Evolutionary conservation across 2,329 filamentous ascomycete genomes (phyloP), one percentile per base, ranked within the genome.

Genomic region (Epichloe uncinata): DNA sequence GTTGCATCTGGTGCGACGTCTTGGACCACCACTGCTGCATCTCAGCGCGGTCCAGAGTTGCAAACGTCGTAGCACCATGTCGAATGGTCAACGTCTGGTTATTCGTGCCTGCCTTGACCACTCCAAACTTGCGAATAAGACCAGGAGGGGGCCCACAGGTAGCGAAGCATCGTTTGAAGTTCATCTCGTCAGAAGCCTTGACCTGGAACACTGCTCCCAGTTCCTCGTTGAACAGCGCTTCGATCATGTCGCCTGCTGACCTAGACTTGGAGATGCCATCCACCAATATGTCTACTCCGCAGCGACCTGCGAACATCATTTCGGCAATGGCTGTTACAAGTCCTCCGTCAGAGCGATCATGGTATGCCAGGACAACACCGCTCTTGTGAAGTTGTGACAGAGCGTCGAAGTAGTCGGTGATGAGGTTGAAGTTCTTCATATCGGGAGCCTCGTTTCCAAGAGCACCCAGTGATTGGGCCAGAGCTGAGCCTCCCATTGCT

Each of bases 281-380:
- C 51, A 96, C 73, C 74, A 87, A 85, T 52, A 97, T 74, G 57
- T 94, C 86, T 33, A 88, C 77, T 53, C 91, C 93, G 60, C 87
- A 94, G 50, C 90, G 85, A 30, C 93, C 93, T 34, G 93, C 91
- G 64, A 97, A 97, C 81, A 95, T 94, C 93, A 97, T 97, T 69
- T 98, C 93, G 3, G 83, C 87, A 35, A 97, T 70, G 5, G 91
- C 90, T 1, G 91, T 93, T 63, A 97, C 79, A 9, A 97, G 73
- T 60, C 93, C 93, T 65, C 91, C 93, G 64, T 97, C 91, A 0
- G 89, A 96, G 44, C 86, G 79, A 67, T 97, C 93, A 65, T 97
- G 93, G 65, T 97, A 97, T 3, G 91, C 91, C 20, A 97, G 78
- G 11, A 97, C 90, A 38, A 77, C 68, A 42, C 70, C 69, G 55